Conservation (phyloP, 176 grass and related monocot genomes). For the Oryza brachyantha region DNA sequence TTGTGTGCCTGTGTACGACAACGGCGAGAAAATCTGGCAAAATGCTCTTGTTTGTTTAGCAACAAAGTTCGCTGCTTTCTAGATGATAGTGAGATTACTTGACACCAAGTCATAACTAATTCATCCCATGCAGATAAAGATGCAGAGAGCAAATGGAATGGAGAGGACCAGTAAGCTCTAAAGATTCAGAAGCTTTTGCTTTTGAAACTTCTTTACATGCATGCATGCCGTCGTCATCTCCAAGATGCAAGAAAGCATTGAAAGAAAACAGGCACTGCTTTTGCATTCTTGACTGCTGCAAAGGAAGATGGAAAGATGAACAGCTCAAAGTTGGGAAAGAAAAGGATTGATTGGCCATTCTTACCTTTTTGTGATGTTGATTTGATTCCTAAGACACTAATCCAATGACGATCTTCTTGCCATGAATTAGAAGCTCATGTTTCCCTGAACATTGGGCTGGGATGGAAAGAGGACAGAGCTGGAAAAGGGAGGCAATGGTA, state of each 20-base stretch:
- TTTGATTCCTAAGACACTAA: constrained; percentile 24
- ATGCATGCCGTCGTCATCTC: constrained; percentile 14
- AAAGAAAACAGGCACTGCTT: constrained; percentile 32
- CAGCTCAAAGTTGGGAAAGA: constrained; percentile 7
- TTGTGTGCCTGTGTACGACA: constrained; percentile 1
- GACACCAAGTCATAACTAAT: constrained; percentile 10
- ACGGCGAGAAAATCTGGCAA: neutral
- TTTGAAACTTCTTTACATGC: constrained; percentile 57
- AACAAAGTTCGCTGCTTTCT: constrained; percentile 26
- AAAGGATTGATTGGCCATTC: neutral
- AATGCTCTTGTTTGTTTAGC: constrained; percentile 4
- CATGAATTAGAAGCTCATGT: constrained; percentile 3
- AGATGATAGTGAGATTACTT: constrained; percentile 25
- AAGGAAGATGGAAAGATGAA: neutral
- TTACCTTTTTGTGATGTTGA: constrained; percentile 41
- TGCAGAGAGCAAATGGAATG: constrained; percentile 17
- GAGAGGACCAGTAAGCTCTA: neutral
- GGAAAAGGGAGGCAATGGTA: neutral
- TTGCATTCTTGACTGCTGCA: constrained; percentile 23
- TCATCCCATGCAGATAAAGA: constrained; percentile 32
- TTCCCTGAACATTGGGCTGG: neutral
- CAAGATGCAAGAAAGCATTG: constrained; percentile 18
- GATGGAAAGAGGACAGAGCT: neutral
- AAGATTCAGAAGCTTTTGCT: constrained; percentile 36
- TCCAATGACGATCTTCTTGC: constrained; percentile 17